Evolutionary conservation across 2,329 filamentous ascomycete genomes (phyloP).

Genomic region (Clonostachys rosea): DNA sequence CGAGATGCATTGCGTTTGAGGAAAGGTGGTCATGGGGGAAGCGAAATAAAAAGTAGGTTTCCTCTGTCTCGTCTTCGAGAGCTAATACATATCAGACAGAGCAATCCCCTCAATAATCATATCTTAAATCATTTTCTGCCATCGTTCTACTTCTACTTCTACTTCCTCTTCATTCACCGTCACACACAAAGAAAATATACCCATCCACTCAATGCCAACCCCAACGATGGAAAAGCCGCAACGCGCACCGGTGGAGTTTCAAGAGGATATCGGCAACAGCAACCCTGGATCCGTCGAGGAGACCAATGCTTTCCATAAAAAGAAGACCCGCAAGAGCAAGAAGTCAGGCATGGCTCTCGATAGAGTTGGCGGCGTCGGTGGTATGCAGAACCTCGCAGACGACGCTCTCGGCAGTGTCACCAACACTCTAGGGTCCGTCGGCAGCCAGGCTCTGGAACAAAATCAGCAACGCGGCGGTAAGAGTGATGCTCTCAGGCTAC

Average conservation of each 20-base stretch:
- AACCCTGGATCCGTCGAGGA: constrained; percentile 1
- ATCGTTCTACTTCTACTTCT: too few species aligned
- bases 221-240: constrained; percentile 6
- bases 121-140: too few species aligned
- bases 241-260: constrained; percentile 4
- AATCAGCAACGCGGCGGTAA: constrained; percentile 22
- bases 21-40: too few species aligned
- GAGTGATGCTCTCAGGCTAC: constrained; percentile 56
- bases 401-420: constrained; percentile 30
- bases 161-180: too few species aligned
- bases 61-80: too few species aligned
- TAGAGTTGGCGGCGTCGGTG: constrained; percentile 11
- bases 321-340: constrained; percentile 21
- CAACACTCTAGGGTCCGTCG: too few species aligned
- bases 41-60: too few species aligned
- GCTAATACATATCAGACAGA: too few species aligned
- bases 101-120: too few species aligned
- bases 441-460: constrained; percentile 26
- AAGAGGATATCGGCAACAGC: constrained; percentile 1
- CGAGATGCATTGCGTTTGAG: too few species aligned
- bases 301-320: not conserved
- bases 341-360: constrained; percentile 20
- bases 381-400: constrained; percentile 13
- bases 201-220: not conserved
- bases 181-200: too few species aligned